Evolutionary conservation across 106 monocot species (phyloP), one percentile per base, ranked within the genome.

Genomic region (Cymbidium sinense): DNA sequence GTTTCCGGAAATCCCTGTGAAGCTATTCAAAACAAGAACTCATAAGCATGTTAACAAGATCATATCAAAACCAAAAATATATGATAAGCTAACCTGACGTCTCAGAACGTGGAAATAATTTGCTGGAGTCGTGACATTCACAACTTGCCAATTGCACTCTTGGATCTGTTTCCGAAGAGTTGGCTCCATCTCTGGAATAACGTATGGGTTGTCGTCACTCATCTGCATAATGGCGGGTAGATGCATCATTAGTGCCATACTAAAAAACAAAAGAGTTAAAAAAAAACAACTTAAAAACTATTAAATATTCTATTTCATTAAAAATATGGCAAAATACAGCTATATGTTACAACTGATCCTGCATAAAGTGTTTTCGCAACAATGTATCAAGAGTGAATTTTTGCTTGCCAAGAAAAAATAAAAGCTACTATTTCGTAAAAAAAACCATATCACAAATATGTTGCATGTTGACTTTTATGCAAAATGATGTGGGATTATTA

Each of bases 61-160:
- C 41, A 43, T 8, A 50, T 64, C 28, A 81, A 15, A 30, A 81
- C 7, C 61, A 34, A 70, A 69, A 12, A 39, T 51, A 77, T 19
- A 44, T 11, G n/a, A 43, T 25, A 39, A 43, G 25, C 73, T 62
- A 70, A 99, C 99, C 92, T 99, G 99, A 1, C 95, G 92, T 17
- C 95, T 90, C 52, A 99, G 75, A 82, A 99, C 87, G 86, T 99
- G 99, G 82, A 99, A 99, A 84, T 99, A 99, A 70, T 99, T 99
- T 76, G 99, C 99, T 15, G 95, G 99, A 27, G 99, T 99, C 43
- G 99, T 99, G 20, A 92, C 87, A 82, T 99, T 99, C 39, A 92
- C 94, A 64, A 99, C 84, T 87, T 99, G 99, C 99, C 99, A 99
- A 85, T 99, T 99, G 81, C 94, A 95, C 52, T 94, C 87, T 79